Evolutionary conservation across 23 red algal genomes (phyloP).

Genomic region (Gracilariopsis chorda): DNA sequence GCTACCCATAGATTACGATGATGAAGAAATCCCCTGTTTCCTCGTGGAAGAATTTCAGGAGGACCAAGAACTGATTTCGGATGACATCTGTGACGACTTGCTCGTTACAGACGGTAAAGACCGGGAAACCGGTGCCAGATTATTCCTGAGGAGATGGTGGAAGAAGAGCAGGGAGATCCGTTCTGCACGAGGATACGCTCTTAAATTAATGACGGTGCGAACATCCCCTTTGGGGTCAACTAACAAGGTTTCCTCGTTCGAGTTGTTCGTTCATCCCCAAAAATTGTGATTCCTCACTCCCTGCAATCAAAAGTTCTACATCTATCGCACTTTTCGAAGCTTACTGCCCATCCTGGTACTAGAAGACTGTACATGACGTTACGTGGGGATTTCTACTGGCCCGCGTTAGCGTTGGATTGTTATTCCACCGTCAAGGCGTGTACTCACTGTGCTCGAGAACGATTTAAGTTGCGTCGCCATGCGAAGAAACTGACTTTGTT

Average conservation of each 20-base stretch:
- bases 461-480: background rate
- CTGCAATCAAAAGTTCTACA: background rate
- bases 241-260: background rate
- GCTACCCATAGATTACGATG: background rate
- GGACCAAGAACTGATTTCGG: too few species aligned
- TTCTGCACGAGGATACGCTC: too few species aligned
- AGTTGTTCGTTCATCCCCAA: background rate
- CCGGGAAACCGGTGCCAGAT: too few species aligned
- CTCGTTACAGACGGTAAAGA: too few species aligned
- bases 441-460: background rate
- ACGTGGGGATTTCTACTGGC: background rate
- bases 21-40: background rate
- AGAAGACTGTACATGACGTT: background rate
- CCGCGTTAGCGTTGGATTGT: background rate
- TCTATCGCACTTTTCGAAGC: background rate
- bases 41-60: background rate
- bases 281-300: background rate
- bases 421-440: background rate
- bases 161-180: too few species aligned
- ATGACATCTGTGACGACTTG: too few species aligned
- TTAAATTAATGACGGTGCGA: too few species aligned
- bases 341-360: background rate
- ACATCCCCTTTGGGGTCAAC: background rate
- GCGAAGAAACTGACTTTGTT: background rate
- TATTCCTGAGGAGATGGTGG: too few species aligned